Base-by-base conservation (phyloP, 2,329 filamentous ascomycete genomes). In the Cytospora paraplurivora region DNA sequence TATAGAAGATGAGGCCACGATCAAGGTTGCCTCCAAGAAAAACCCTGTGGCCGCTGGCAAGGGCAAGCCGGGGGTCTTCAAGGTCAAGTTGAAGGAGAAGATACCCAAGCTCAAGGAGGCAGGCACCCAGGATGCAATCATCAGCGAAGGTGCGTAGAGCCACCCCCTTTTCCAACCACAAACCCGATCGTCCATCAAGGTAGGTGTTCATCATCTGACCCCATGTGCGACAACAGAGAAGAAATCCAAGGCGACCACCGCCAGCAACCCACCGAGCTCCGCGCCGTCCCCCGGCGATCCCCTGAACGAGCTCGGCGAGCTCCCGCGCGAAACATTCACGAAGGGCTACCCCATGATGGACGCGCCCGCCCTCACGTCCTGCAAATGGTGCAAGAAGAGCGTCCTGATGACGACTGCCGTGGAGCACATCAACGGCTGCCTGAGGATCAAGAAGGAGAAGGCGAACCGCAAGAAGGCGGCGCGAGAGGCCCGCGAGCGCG, bases 311-410 rank as follows among this genome's bases (percentile, higher is more conserved):
- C 84, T 97, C 58, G 91, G 96, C 70, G 88, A 93, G 65, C 85
- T 82, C 66, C 87, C 91, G 15, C 85, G 90, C 69, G 87, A 92
- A 65, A 90, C 90, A 5, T 97, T 97, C 75, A 82, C 87, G 4
- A 93, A 89, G 54, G 92, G 92, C 66, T 87, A 89, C 63, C 92
- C 93, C 0, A 83, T 96, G 69, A 88, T 93, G 70, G 93, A 97
- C 72, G 82, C 82, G 62, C 85, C 90, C 12, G 92, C 96, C 67
- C 84, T 92, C 11, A 88, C 95, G 57, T 84, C 90, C 69, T 99
- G 94, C 83, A 97, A 95, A 74, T 92, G 96, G 74, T 99, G 94
- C 79, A 97, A 95, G 77, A 93, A 96, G 71, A 90, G 90, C 58
- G 85, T 97, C 13, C 81, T 95, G 15, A 90, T 89, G 70, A 86